Base-by-base conservation (phyloP, 2,329 filamentous ascomycete genomes). In the Sporothrix euskadiensis region DNA sequence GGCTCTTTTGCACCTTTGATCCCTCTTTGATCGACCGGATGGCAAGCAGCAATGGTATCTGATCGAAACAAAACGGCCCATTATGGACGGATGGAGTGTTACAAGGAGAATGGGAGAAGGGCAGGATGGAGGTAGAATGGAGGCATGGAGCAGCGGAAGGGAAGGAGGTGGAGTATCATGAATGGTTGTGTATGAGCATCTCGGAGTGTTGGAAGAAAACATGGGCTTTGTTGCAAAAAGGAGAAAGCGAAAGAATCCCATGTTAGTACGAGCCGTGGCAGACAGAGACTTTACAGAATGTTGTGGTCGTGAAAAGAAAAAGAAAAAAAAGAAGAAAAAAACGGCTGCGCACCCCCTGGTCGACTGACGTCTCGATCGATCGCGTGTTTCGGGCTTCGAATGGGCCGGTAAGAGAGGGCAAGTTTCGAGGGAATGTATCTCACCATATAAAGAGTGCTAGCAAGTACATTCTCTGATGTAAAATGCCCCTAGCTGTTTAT, bases 301-400 rank as follows among this genome's bases (percentile, higher is more conserved):
- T 56, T 30, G 52, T 30, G 52, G 26, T 35, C 35, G 22, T 56
- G 52, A 6, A 63, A 4, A 63, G 41, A 26, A 26, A 26, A 26
- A 26, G 26, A 26, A 26, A 26, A 26, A 26, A 26, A 26, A 2
- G 2, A 26, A 26, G 26, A 26, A 26, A 26, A 2, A 61, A 39
- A 61, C 30, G 16, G 19, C 26, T 49, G 14, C n/a, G 12, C 22
- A 32, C 32, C 66, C 71, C 71, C 22, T 41, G 71, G 39, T 71
- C 66, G 72, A 71, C 72, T 73, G 73, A 74, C 61, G 52, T 44
- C 59, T 54, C 69, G 63, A 74, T 73, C 73, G 61, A 74, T 73
- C 56, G 74, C 73, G 72, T 71, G 75, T 76, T 75, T 75, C 71
- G 69, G 74, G 26, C 71, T n/a, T 56, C 16, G 54, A 71, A 73